These are phyloP conservation scores for Coemansia umbellata DNA, from an alignment of 192 early-diverging fungal species.

Conservation along the genomic window DNA sequence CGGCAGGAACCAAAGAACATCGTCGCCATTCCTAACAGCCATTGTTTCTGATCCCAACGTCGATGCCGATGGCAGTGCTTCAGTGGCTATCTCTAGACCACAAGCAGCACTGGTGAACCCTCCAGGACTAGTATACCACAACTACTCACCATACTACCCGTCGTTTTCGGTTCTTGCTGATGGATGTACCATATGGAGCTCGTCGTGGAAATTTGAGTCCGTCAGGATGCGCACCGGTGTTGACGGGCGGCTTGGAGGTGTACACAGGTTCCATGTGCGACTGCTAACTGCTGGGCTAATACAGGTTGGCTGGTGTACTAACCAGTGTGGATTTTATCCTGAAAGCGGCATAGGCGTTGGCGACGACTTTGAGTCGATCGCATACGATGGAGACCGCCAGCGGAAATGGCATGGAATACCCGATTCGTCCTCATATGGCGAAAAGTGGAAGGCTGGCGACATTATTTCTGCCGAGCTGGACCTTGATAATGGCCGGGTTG, in stretches of 20 bases:
- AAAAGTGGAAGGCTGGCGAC: slow-evolving; percentile 38
- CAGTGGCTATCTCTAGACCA: slow-evolving; percentile 5
- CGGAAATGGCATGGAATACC: slow-evolving; percentile 42
- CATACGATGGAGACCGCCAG: slow-evolving; percentile 36
- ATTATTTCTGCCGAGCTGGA: slow-evolving; percentile 37
- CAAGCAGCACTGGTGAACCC: neutral
- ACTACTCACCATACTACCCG: slow-evolving; percentile 26
- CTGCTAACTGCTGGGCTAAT: slow-evolving; percentile 34
- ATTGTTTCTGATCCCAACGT: slow-evolving; percentile 9
- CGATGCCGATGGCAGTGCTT: neutral
- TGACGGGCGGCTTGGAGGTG: slow-evolving; percentile 34
- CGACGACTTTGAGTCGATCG: slow-evolving; percentile 41
- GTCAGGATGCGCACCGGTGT: slow-evolving; percentile 28
- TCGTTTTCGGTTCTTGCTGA: slow-evolving; percentile 26
- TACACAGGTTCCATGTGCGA: slow-evolving; percentile 35
- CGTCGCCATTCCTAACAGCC: slow-evolving; percentile 24
- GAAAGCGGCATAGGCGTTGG: slow-evolving; percentile 50
- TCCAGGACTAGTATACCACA: slow-evolving; percentile 11
- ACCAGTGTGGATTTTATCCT: slow-evolving; percentile 33
- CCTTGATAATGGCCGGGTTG: slow-evolving; percentile 31
- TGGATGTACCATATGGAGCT: slow-evolving; percentile 40
- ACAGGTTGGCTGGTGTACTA: slow-evolving; percentile 49
- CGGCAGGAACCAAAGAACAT: neutral
- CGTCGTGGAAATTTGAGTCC: slow-evolving; percentile 43
- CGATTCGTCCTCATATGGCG: slow-evolving; percentile 33